These are phyloP conservation scores for Cryptosporidium bovis DNA, from an alignment of 169 alveolate genomes.

Conservation along the genomic window DNA sequence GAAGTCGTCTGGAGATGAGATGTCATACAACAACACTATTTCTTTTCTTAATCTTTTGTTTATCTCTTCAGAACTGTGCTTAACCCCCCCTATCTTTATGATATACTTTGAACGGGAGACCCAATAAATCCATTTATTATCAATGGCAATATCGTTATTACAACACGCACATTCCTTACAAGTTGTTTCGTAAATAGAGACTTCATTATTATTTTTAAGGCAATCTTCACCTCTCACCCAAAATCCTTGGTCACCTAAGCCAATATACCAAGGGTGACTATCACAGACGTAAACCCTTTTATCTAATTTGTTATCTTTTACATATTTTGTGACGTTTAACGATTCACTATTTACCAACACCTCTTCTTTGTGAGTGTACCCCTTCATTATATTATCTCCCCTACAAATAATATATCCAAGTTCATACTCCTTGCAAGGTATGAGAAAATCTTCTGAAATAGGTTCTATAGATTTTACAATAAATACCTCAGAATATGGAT, in stretches of 20 bases:
- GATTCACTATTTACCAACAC: constrained; percentile 18
- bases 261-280: constrained; percentile 70
- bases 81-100: constrained; percentile 79
- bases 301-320: neutral
- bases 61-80: constrained; percentile 76
- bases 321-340: neutral
- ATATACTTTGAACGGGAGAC: constrained; percentile 69
- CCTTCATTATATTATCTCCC: constrained; percentile 75
- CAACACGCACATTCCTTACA: constrained; percentile 25
- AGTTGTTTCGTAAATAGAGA: neutral
- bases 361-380: constrained; percentile 40
- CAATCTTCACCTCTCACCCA: constrained; percentile 18
- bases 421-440: constrained; percentile 76
- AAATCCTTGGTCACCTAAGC: constrained; percentile 67
- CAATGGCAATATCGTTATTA: neutral
- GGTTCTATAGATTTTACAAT: constrained; percentile 75
- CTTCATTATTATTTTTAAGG: neutral
- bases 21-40: neutral
- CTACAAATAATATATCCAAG: constrained; percentile 76
- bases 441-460: constrained; percentile 31
- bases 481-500: constrained; percentile 70
- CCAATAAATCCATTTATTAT: constrained; percentile 74
- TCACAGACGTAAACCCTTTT: constrained; percentile 8
- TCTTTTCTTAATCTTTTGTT: constrained; percentile 42
- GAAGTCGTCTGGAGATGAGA: neutral